Conservation (phyloP, 164 flowering plant genomes). For the Stephania japonica region DNA sequence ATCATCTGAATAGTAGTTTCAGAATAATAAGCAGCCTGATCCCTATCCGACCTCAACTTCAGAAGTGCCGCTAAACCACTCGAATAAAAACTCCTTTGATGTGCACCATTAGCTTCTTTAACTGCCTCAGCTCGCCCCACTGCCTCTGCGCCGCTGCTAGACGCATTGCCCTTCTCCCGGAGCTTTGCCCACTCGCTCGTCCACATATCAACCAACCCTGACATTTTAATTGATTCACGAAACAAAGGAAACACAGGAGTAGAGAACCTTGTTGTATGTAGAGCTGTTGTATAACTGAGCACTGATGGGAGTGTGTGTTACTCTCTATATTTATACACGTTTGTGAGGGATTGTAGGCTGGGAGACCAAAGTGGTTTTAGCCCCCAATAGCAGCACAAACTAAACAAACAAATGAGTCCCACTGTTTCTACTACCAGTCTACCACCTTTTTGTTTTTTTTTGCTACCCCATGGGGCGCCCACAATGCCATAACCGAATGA, state of each 20-base stretch:
- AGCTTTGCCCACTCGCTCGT: constrained; percentile 33
- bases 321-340: neutral
- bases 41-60: constrained; percentile 5
- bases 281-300: neutral
- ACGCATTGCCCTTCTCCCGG: constrained; percentile 25
- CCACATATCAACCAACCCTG: constrained; percentile 42
- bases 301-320: neutral
- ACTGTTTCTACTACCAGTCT: neutral
- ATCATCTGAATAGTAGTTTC: constrained; percentile 40
- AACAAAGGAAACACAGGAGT: neutral
- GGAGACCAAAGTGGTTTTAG: neutral
- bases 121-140: neutral
- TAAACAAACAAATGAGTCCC: neutral
- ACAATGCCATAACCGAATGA: neutral
- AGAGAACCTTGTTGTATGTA: neutral
- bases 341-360: neutral
- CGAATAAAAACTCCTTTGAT: neutral
- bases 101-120: neutral
- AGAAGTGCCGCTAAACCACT: neutral
- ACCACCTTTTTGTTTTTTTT: neutral
- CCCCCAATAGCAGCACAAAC: neutral
- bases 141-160: neutral
- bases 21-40: constrained; percentile 13
- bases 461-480: neutral
- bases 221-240: constrained; percentile 22